Base-by-base conservation (phyloP, 2,329 filamentous ascomycete species). In the Seiridium unicorne region DNA sequence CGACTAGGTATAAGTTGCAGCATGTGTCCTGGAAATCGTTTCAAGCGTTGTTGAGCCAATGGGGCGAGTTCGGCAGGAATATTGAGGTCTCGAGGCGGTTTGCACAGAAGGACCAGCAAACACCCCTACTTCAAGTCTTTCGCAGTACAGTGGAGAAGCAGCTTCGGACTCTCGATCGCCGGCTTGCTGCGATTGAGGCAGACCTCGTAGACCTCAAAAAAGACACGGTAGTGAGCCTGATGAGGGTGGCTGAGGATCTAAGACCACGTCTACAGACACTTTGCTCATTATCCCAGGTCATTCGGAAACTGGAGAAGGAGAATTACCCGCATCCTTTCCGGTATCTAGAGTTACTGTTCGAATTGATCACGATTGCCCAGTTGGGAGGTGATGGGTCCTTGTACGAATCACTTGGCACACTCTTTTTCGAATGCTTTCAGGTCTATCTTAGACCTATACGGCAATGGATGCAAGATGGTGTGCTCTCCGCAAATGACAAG, bases 391-490 rank as follows among this genome's bases (percentile, higher is more conserved):
- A 91, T 59, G 77, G 81, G 2, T 71, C 72, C 0, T 78, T 84
- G 1, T 95, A 91, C 69, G 73, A 78, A 44, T 87, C 84, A 44
- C 78, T 95, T 4, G 86, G 86, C 1, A 77, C 78, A 0, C 80
- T 95, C 3, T 95, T 97, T 70, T 88, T 95, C 59, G 84, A 89
- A 51, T 96, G 92, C 69, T 89, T 97, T 61, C 85, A 88, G 60
- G 87, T 92, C 1, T 98, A 97, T 72, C 81, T 96, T 44, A 87
- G 87, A 44, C 91, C 93, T 0, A 89, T 97, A 49, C 84, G 88
- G 42, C 77, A 82, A 13, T 98, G 94, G 94, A 94, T 97, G 87
- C 87, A 92, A 67, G 83, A 86, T 44, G 94, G 94, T 0, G 84
- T 87, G 58, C 76, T 97, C 3, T 78, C 84, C 2, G 75, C 83